Evolutionary conservation across 129 eudicot genomes (phyloP), one percentile per base, ranked within the genome.

Genomic region (Ambrosia artemisiifolia): DNA sequence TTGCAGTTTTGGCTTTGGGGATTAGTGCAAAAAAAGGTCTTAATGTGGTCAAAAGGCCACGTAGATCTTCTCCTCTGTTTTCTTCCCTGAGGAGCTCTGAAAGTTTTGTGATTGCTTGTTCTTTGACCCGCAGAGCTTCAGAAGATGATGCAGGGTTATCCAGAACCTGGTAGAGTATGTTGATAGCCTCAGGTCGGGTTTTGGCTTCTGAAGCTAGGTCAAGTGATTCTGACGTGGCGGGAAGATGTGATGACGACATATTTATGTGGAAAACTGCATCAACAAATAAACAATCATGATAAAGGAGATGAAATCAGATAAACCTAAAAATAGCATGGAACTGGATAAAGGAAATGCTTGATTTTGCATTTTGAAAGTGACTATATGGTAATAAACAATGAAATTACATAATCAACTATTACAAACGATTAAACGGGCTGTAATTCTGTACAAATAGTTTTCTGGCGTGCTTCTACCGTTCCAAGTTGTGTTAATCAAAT

Each of bases 61-160:
- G 84, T 13, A 87, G 92, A 65, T 87, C 92, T 60, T 78, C 84
- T 20, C 84, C 88, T 71, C 85, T 78, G 60, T 78, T 80, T 74
- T 83, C 88, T 79, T 81, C 79, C 44, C 74, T 75, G 10, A 87
- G 88, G 34, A 81, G 85, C 19, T 84, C 88, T 3, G 92, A 71
- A 5, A 87, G 86, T 55, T 81, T 75, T 62, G 85, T 44, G 40
- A 87, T 84, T 16, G 92, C 92, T 65, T 81, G 86, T 70, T 87
- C 92, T 81, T 87, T 87, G 18, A 78, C 79, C 44, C 86, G 81
- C 17, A 87, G 75, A 43, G 86, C 82, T 72, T 87, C 92, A 40
- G 92, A 82, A 63, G 92, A 87, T 56, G 92, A 68, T 28, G 92
- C 76, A n/a, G 92, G 92, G 62, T 87, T 71, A 18, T 84, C 86